Percentiles rank a stretch among this genome's conserved stretches.
Evolutionary conservation across 2,329 filamentous ascomycete species (phyloP).

Genomic region (Cordyceps cateniannulata): DNA sequence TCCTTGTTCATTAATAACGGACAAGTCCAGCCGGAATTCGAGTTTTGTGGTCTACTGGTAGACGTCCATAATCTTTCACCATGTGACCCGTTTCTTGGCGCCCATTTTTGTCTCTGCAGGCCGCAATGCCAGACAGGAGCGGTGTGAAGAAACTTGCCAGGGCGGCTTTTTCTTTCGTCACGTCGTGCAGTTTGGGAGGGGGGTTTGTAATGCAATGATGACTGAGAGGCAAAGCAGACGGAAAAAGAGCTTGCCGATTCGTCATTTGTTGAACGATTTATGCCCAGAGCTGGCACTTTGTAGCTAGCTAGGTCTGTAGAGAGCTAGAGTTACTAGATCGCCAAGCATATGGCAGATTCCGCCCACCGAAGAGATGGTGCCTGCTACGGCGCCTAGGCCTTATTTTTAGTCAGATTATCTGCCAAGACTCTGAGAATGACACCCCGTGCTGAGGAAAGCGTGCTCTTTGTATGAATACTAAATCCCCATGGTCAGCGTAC

Average conservation of each 20-base stretch:
- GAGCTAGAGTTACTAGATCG: conserved; percentile 2
- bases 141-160: not conserved
- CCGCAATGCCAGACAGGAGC: not conserved
- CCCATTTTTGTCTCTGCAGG: not conserved
- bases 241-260: not conserved
- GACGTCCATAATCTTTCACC: not conserved
- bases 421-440: not conserved
- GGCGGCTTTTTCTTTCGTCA: not conserved
- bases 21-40: too few species aligned
- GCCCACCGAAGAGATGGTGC: not conserved
- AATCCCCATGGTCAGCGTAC: not conserved
- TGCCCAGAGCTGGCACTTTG: not conserved
- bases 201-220: not conserved
- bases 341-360: conserved; percentile 7
- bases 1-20: not conserved
- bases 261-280: not conserved
- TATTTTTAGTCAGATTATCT: not conserved
- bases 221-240: too few species aligned
- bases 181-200: not conserved
- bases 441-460: not conserved
- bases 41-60: not conserved
- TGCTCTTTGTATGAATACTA: not conserved
- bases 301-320: too few species aligned
- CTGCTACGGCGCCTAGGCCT: not conserved
- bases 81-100: conserved; percentile 1